Evolutionary conservation across 2,329 filamentous ascomycete species (phyloP).

Genomic region (Fusarium nanum): DNA sequence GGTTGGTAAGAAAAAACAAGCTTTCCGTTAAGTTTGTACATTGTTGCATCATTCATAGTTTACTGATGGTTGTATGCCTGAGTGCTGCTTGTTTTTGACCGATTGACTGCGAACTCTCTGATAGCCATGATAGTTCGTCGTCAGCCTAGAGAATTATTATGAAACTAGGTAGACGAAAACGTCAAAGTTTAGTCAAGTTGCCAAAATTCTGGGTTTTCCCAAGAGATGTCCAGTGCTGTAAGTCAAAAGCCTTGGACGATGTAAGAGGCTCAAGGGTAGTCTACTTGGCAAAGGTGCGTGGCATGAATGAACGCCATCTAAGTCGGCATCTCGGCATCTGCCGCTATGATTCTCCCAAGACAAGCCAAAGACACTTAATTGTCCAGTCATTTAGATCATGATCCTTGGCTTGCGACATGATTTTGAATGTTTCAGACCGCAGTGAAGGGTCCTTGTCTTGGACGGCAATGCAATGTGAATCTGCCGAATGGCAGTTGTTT

Average conservation of each 20-base stretch:
- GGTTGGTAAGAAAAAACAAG: neutral
- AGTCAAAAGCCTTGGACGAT: conserved; percentile 33
- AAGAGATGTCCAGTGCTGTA: neutral
- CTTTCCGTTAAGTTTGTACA: neutral
- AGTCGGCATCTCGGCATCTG: conserved; percentile 14
- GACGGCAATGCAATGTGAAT: conserved; percentile 8
- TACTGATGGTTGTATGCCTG: neutral
- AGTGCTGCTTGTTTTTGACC: neutral
- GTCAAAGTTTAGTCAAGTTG: neutral
- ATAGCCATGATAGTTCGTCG: conserved; percentile 4
- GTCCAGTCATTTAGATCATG: conserved; percentile 11
- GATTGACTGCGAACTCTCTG: conserved; percentile 9
- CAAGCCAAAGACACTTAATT: conserved; percentile 14
- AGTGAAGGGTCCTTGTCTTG: conserved; percentile 8
- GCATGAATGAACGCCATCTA: conserved; percentile 6
- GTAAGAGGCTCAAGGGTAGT: conserved; percentile 33
- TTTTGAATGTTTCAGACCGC: conserved; percentile 38
- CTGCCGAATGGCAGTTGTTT: conserved; percentile 29
- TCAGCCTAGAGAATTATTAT: conserved; percentile 9
- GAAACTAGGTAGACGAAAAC: neutral
- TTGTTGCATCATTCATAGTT: conserved; percentile 4
- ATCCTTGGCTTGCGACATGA: conserved; percentile 34
- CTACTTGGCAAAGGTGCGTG: conserved; percentile 23
- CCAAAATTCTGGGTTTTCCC: neutral
- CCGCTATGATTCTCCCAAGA: neutral